Percentiles rank a stretch among this genome's conserved stretches.
Evolutionary conservation across 352 stramenopile species (phyloP).

Genomic region (Pythium sukuiense): DNA sequence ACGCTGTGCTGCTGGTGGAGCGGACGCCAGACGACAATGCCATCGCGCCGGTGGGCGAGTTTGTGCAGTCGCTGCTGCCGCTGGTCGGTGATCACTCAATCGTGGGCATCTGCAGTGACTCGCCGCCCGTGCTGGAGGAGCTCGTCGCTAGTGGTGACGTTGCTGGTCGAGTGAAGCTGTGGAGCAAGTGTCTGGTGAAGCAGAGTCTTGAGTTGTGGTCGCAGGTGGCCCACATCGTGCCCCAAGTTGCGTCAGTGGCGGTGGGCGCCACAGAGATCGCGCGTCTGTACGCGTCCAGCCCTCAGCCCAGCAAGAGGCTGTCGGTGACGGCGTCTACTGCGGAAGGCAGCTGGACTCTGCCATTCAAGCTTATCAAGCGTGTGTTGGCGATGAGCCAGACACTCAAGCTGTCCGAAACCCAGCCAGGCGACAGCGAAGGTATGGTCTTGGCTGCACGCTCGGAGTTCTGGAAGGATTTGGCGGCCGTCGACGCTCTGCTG

Average conservation of each 20-base stretch:
- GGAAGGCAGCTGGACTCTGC: slow-evolving; percentile 3
- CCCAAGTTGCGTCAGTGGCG: slow-evolving; percentile 1
- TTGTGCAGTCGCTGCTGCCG: slow-evolving; percentile 7
- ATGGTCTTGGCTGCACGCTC: slow-evolving; percentile 2
- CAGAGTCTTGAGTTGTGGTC: slow-evolving; percentile 1
- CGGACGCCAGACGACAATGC: not conserved
- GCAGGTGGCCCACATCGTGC: not conserved
- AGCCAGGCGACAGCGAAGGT: not conserved
- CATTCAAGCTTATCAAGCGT: slow-evolving; percentile 8
- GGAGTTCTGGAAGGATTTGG: slow-evolving; percentile 40
- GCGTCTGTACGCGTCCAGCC: not conserved
- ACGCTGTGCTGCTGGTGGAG: slow-evolving; percentile 30
- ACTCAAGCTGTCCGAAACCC: not conserved
- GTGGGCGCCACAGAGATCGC: slow-evolving; percentile 5
- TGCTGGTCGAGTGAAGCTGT: not conserved
- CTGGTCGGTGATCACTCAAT: not conserved
- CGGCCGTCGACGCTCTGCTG: slow-evolving; percentile 34
- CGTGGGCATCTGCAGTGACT: slow-evolving; percentile 11
- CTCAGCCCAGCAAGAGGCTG: not conserved
- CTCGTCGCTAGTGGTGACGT: not conserved
- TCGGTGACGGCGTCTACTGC: not conserved
- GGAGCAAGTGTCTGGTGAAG: slow-evolving; percentile 11
- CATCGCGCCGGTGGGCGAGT: not conserved
- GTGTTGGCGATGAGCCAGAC: slow-evolving; percentile 3
- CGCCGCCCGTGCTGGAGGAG: not conserved